Evolutionary conservation across 768 basidiomycete species (phyloP).

Genomic region (Rhodotorula toruloides): DNA sequence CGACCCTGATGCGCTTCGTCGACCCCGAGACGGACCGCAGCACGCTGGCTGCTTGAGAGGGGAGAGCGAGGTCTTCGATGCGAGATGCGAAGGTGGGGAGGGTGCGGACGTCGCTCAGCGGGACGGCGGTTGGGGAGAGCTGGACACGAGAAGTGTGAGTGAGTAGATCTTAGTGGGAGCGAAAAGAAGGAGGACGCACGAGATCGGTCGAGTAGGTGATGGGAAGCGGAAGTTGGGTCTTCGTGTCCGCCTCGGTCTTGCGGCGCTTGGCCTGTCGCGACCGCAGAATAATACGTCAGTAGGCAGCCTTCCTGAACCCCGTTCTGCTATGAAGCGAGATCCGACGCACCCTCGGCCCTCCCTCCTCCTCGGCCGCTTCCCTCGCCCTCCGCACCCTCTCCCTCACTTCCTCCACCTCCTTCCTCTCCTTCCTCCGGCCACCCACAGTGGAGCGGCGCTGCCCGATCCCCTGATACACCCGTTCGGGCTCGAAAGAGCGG

Average conservation of each 20-base stretch:
- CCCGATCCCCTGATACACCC: neutral
- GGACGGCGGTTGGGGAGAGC: too few species aligned
- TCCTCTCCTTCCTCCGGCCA: neutral
- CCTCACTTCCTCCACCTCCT: neutral
- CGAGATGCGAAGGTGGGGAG: neutral
- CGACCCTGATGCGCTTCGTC: neutral
- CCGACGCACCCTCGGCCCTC: neutral
- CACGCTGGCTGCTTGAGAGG: conserved; percentile 1
- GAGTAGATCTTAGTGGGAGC: neutral
- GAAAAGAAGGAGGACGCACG: neutral
- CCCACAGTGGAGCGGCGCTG: too few species aligned
- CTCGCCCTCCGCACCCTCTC: neutral
- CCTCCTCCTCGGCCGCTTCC: neutral
- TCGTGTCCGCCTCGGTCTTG: neutral
- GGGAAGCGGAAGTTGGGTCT: neutral
- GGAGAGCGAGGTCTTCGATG: neutral
- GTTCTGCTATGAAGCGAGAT: neutral
- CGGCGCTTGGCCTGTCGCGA: conserved; percentile 16
- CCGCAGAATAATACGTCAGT: neutral
- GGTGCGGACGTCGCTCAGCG: conserved; percentile 1
- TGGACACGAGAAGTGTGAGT: neutral
- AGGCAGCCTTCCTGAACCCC: too few species aligned
- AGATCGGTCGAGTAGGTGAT: neutral
- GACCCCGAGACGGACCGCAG: neutral
- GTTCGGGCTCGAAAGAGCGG: conserved; percentile 7